Evolutionary conservation across 176 grass and related monocot genomes (phyloP), one percentile per base, ranked within the genome.

Genomic region (Lolium perenne): DNA sequence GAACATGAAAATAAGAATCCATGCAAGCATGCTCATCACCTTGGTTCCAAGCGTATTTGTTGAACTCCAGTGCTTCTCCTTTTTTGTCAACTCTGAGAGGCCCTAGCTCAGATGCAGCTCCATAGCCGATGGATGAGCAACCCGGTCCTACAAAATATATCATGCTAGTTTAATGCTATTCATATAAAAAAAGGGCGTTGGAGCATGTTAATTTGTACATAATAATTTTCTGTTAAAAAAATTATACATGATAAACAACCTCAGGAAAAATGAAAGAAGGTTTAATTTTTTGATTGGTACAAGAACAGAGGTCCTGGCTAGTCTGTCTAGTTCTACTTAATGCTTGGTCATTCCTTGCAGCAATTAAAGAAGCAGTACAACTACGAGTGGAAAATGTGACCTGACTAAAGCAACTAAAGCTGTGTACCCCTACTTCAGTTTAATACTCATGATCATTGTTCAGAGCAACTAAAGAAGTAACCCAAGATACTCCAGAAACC

Each of bases 51-150:
- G 92, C 90, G 82, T 97, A 93, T 81, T 71, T 64, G 77, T 97
- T 93, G 83, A 91, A 94, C 77, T 89, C 86, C 20, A 97, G 86
- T 15, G 81, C 84, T 78, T 89, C 71, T 76, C 90, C 92, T 71
- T 89, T 58, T 81, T 22, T 84, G 20, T 32, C 80, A 14, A 97
- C 90, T 71, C 82, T 92, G 5, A 97, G 88, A 78, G 95, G 95
- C 26, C 92, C 90, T 82, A 94, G 78, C 78, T 97, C 88, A 64
- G 82, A 77, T 67, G 92, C 90, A 86, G 86, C 92, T 71, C 95
- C 92, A 92, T 94, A 97, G 40, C 95, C 95, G 71, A 97, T 89
- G 8, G 88, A 94, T 45, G 92, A 97, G 86, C 95, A 97, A 18
- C 92, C 95, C 40, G 90, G 90, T 6, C 95, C 92, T 97, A 82